These are phyloP conservation scores for Pouteria glomerata DNA, from an alignment of 148 eudicot species.

Conservation along the genomic window DNA sequence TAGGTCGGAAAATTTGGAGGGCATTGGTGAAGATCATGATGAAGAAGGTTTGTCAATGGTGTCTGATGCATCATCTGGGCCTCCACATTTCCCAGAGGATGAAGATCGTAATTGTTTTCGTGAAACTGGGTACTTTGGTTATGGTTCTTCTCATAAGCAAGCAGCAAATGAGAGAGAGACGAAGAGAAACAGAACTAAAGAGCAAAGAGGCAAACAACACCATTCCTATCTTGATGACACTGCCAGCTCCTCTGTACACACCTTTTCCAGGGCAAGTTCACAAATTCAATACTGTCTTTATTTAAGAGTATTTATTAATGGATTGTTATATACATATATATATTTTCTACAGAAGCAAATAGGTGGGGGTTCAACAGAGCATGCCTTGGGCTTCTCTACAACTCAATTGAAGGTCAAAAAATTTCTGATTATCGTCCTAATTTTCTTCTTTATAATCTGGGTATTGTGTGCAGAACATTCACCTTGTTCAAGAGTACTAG, in stretches of 20 bases:
- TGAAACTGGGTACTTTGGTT: neutral
- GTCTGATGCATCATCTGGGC: constrained; percentile 72
- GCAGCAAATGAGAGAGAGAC: constrained; percentile 11
- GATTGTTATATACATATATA: neutral
- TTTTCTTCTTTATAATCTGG: neutral
- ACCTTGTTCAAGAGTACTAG: neutral
- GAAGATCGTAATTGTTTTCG: constrained; percentile 1
- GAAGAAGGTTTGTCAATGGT: constrained; percentile 58
- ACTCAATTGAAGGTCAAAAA: neutral
- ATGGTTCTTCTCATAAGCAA: constrained; percentile 13
- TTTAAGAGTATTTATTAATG: neutral
- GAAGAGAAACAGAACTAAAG: constrained; percentile 11
- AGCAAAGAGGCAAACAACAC: constrained; percentile 22
- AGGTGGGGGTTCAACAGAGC: constrained; percentile 14
- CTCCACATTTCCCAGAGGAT: constrained; percentile 32
- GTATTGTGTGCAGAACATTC: too few species aligned
- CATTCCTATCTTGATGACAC: constrained; percentile 52
- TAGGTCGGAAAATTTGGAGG: constrained; percentile 9
- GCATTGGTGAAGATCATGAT: constrained; percentile 21
- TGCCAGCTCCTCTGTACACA: constrained; percentile 50
- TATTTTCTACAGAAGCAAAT: constrained; percentile 24
- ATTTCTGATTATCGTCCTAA: neutral
- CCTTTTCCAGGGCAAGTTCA: constrained; percentile 21
- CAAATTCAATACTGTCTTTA: neutral
- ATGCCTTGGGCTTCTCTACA: constrained; percentile 6